Evolutionary conservation across 2,329 filamentous ascomycete genomes (phyloP).

Genomic region (Colletotrichum higginsianum): DNA sequence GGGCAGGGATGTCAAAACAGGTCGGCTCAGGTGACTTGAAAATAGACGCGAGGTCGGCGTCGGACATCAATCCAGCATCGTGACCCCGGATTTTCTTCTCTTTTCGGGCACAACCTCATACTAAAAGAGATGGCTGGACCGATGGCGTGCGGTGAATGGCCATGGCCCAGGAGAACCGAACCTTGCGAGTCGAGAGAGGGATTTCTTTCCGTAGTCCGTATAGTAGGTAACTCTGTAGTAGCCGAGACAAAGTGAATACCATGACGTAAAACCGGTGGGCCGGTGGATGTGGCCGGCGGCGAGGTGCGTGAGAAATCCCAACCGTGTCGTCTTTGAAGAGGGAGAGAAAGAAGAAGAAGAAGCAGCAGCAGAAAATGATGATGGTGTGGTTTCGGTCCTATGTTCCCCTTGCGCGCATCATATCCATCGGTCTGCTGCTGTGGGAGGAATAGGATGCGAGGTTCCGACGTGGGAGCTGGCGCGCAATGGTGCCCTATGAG

Average conservation of each 20-base stretch:
- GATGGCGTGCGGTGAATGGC: constrained; percentile 37
- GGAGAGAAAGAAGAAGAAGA: not conserved
- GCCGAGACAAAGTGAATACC: constrained; percentile 23
- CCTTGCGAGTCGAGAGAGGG: constrained; percentile 18
- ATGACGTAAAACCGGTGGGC: constrained; percentile 40
- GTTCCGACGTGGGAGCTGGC: constrained; percentile 1
- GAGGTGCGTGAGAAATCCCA: constrained; percentile 11
- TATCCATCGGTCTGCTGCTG: constrained; percentile 10
- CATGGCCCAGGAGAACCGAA: constrained; percentile 14
- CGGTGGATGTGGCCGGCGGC: constrained; percentile 33
- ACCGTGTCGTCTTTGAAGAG: constrained; percentile 16
- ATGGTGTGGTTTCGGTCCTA: constrained; percentile 7
- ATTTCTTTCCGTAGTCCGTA: not conserved
- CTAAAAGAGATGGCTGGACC: constrained; percentile 14
- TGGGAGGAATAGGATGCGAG: too few species aligned
- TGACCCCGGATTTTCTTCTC: constrained; percentile 36
- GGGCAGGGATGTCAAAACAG: constrained; percentile 34
- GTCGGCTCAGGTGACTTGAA: constrained; percentile 40
- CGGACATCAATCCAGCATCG: constrained; percentile 24
- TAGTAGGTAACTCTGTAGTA: too few species aligned
- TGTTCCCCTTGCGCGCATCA: constrained; percentile 10
- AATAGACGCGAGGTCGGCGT: constrained; percentile 30
- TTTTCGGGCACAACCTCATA: constrained; percentile 6
- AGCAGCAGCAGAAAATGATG: too few species aligned
- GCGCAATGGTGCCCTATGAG: constrained; percentile 30